phyloP scores from a whole-genome alignment of 352 stramenopile species.

The Phytophthora capsici region DNA sequence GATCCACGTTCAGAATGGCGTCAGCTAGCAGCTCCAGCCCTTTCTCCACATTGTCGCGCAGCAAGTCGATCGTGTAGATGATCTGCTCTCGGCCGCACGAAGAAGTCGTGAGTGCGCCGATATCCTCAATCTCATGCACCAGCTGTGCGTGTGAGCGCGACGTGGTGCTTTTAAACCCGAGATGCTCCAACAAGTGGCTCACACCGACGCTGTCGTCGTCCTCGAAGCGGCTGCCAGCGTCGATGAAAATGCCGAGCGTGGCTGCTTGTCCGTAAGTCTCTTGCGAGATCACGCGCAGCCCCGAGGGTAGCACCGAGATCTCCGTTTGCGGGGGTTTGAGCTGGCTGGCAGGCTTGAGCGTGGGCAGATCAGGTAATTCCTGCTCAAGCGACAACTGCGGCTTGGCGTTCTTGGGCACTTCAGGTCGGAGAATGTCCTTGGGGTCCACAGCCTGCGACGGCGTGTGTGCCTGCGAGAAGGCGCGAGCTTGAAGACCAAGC shows the following conservation, averaged over 20 bases:
- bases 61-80: conserved; percentile 96
- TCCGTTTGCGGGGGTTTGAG: conserved; percentile 89
- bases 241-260: conserved; percentile 94
- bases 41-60: conserved; percentile 93
- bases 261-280: conserved; percentile 96
- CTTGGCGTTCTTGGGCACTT: conserved; percentile 41
- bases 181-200: conserved; percentile 94
- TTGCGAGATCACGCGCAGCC: conserved; percentile 96
- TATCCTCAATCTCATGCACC: conserved; percentile 92
- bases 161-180: conserved; percentile 95
- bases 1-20: conserved; percentile 81
- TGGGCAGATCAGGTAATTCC: conserved; percentile 73
- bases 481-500: conserved; percentile 17
- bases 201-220: conserved; percentile 83
- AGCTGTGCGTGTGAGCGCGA: conserved; percentile 85
- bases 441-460: conserved; percentile 36
- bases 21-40: conserved; percentile 93
- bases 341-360: conserved; percentile 86
- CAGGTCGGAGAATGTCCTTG: conserved; percentile 65
- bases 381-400: conserved; percentile 63
- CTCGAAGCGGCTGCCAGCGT: conserved; percentile 91
- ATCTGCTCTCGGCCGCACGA: conserved; percentile 95
- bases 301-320: conserved; percentile 93
- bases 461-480: conserved; percentile 50
- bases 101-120: conserved; percentile 92